Conservation (phyloP, 805 yeast species). For the Barnettozyma siamensis region DNA sequence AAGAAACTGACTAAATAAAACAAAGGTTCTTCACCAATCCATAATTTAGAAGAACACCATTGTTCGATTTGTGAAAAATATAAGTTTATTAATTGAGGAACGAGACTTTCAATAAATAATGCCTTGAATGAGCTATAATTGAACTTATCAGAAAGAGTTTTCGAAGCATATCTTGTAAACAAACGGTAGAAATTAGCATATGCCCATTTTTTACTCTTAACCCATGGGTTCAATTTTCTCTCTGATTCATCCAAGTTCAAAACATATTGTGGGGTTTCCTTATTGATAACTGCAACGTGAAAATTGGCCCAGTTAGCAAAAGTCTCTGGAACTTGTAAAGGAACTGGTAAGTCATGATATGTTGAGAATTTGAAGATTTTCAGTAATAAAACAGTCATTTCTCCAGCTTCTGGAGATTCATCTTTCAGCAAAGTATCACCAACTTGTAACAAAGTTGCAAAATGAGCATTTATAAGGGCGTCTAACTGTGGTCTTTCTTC, state of each 20-base stretch:
- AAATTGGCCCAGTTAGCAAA: slow-evolving; percentile 69
- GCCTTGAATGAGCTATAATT: slow-evolving; percentile 56
- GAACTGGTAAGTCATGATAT: slow-evolving; percentile 62
- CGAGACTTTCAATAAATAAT: slow-evolving; percentile 48
- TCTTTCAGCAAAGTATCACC: slow-evolving; percentile 49
- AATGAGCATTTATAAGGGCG: slow-evolving; percentile 46
- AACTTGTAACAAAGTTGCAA: slow-evolving; percentile 60
- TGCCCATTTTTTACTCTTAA: slow-evolving; percentile 84
- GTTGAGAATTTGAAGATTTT: slow-evolving; percentile 78
- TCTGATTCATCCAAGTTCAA: slow-evolving; percentile 47
- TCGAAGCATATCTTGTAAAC: slow-evolving; percentile 64
- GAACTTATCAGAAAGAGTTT: slow-evolving; percentile 38
- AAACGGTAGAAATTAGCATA: slow-evolving; percentile 69
- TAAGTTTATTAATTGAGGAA: slow-evolving; percentile 67
- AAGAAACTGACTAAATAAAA: slow-evolving; percentile 61
- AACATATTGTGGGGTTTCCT: slow-evolving; percentile 51
- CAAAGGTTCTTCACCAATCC: slow-evolving; percentile 65
- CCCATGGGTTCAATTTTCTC: slow-evolving; percentile 52
- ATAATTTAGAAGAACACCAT: slow-evolving; percentile 62
- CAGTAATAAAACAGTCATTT: slow-evolving; percentile 65
- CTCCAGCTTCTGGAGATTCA: slow-evolving; percentile 47
- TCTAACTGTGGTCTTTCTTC: slow-evolving; percentile 49
- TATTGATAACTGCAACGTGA: slow-evolving; percentile 61
- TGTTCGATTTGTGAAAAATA: slow-evolving; percentile 60
- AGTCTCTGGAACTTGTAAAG: slow-evolving; percentile 48